Evolutionary conservation across 2,329 filamentous ascomycete genomes (phyloP), one percentile per base, ranked within the genome.

Genomic region (Paecilomyces variotii): DNA sequence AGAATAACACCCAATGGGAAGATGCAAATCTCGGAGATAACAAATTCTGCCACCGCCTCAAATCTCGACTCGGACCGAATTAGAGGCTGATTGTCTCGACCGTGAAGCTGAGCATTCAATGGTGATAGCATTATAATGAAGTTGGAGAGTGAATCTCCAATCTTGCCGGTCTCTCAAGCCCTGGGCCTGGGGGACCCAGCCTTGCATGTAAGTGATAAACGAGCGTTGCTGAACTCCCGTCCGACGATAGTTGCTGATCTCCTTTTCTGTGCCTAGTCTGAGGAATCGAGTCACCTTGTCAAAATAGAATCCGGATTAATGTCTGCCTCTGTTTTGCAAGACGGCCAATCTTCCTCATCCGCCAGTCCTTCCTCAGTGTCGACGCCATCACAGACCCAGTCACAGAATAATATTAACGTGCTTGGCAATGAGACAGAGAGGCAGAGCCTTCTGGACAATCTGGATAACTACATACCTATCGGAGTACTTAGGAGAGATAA

Each of bases 391-490:
- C 7, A 9, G 4, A 5, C 5, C 9, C n/a, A 45, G 14, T 19
- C 39, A 19, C 39, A 45, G 39, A 45, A 19, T 3, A 45, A 45
- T 4, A n/a, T 19, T 7, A 19, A 7, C 14, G 9, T 45, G 39
- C 4, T 45, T 26, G 53, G 39, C 53, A 28, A 26, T 6, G 35
- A 57, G 30, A n/a, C 57, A 7, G 60, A 64, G 27, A 62, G 57
- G 11, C 55, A 50, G 56, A 12, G 59, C 3, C 27, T 56, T 19
- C 35, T 63, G 12, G 59, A 61, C 49, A 62, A 66, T 14, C 19
- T 64, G 24, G 55, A 59, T 5, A 56, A 63, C 10, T 73, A 69
- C 52, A 67, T 75, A 26, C 64, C 70, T 11, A 68, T 72, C n/a
- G 72, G 72, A 4, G 61, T 70, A 25, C 55, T 75, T 51, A 64